These are phyloP conservation scores for Leccinum pseudoinsigne DNA, from an alignment of 1,284 basidiomycete species.

Conservation along the genomic window DNA sequence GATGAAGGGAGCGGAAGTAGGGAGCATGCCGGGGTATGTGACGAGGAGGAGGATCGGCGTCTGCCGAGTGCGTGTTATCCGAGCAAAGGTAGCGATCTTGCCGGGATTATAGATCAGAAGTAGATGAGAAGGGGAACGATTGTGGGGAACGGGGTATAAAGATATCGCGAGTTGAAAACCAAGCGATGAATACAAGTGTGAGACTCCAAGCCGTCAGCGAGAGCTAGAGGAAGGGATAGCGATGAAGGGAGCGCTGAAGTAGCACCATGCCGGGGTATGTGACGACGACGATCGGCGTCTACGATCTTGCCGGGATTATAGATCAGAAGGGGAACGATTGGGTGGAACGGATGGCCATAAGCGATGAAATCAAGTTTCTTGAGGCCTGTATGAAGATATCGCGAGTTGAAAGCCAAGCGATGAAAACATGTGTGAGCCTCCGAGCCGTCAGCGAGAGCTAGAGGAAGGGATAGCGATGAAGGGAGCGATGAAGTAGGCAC, in stretches of 20 bases:
- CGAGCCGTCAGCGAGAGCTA: slow-evolving; percentile 69
- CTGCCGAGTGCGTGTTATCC: too few species aligned
- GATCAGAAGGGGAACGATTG: slow-evolving; percentile 91
- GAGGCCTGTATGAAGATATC: slow-evolving; percentile 88
- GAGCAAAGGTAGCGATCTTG: too few species aligned
- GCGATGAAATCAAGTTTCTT: slow-evolving; percentile 96
- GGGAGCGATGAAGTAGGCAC: slow-evolving; percentile 64
- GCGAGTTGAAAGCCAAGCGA: slow-evolving; percentile 92
- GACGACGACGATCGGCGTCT: slow-evolving; percentile 84
- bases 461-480: slow-evolving; percentile 71
- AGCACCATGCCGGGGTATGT: too few species aligned
- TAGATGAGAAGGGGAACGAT: too few species aligned
- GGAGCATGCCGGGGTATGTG: too few species aligned
- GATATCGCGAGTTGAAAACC: slow-evolving; percentile 95
- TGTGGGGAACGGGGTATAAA: slow-evolving; percentile 33
- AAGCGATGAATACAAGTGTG: slow-evolving; percentile 80
- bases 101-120: too few species aligned
- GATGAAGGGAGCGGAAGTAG: too few species aligned
- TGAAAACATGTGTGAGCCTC: slow-evolving; percentile 85
- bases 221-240: too few species aligned
- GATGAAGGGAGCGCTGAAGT: too few species aligned
- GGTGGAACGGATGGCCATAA: slow-evolving; percentile 90
- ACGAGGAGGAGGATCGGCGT: too few species aligned
- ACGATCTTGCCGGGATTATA: slow-evolving; percentile 96
- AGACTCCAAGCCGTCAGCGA: slow-evolving; percentile 57